Percentiles rank a stretch among this genome's conserved stretches.
phyloP scores from a whole-genome alignment of 495 filamentous ascomycete species.

The Hypoxylon perforatum region DNA sequence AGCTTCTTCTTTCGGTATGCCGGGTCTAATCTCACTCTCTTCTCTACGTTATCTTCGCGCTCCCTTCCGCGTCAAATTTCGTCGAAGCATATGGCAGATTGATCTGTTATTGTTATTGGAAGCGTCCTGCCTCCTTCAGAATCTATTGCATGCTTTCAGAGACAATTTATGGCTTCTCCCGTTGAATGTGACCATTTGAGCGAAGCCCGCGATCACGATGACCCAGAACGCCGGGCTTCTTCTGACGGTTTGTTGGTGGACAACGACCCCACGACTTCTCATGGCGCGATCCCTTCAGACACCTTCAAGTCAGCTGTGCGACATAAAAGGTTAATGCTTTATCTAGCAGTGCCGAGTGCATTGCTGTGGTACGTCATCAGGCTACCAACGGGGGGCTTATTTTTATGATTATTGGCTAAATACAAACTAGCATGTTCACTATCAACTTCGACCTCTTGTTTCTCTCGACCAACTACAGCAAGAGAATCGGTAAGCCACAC shows the following conservation, averaged over 20 bases:
- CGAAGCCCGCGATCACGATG: constrained; percentile 5
- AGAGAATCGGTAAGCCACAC: constrained; percentile 11
- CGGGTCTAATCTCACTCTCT: neutral
- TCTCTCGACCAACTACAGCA: constrained; percentile 12
- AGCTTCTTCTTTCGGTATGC: constrained; percentile 1
- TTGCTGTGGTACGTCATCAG: constrained; percentile 5
- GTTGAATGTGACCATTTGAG: neutral
- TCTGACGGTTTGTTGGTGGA: constrained; percentile 1
- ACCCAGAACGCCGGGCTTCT: constrained; percentile 1
- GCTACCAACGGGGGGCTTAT: neutral
- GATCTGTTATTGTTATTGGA: neutral
- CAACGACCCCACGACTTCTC: neutral
- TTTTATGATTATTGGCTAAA: neutral
- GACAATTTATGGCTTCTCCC: neutral
- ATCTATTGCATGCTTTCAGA: too few relatives aligned
- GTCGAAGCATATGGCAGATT: neutral
- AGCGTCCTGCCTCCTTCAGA: neutral
- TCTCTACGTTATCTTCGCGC: neutral
- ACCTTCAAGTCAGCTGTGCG: neutral
- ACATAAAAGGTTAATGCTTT: constrained; percentile 1
- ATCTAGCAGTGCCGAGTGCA: constrained; percentile 3
- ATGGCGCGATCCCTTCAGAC: neutral
- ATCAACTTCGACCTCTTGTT: constrained; percentile 17
- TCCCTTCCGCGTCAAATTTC: neutral
- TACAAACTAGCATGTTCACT: neutral